Conservation (phyloP, 2,329 filamentous ascomycete species). For the Trichoderma oligosporum region DNA sequence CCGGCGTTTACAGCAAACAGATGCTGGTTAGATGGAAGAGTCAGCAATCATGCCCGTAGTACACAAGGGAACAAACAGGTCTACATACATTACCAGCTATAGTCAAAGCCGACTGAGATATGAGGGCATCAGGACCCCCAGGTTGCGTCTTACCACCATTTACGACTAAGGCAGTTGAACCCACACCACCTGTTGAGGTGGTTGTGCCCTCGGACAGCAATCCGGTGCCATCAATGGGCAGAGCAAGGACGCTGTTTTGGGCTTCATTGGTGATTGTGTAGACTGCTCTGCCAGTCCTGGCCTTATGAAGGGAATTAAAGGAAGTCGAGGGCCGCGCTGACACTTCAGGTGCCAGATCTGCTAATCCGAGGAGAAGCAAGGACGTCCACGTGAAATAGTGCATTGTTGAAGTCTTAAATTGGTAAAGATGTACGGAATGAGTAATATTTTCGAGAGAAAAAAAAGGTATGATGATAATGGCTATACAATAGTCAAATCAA, state of each 20-base stretch:
- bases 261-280: conserved; percentile 55
- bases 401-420: conserved; percentile 3
- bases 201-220: conserved; percentile 41
- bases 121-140: conserved; percentile 47
- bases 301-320: neutral
- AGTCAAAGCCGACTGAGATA: conserved; percentile 48
- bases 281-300: conserved; percentile 40
- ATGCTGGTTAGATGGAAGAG: conserved; percentile 32
- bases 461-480: neutral
- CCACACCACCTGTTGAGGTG: conserved; percentile 46
- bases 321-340: neutral
- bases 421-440: neutral
- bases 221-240: conserved; percentile 47
- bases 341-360: neutral
- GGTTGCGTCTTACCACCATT: conserved; percentile 33
- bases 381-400: conserved; percentile 6
- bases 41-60: too few relatives aligned
- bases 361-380: neutral
- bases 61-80: too few relatives aligned
- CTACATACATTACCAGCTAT: conserved; percentile 47
- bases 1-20: conserved; percentile 53
- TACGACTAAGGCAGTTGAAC: conserved; percentile 40
- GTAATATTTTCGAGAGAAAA: neutral
- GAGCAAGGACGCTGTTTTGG: conserved; percentile 46
- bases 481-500: neutral